Conservation (phyloP, 495 filamentous ascomycete species). For the Penicillium malachiteum region DNA sequence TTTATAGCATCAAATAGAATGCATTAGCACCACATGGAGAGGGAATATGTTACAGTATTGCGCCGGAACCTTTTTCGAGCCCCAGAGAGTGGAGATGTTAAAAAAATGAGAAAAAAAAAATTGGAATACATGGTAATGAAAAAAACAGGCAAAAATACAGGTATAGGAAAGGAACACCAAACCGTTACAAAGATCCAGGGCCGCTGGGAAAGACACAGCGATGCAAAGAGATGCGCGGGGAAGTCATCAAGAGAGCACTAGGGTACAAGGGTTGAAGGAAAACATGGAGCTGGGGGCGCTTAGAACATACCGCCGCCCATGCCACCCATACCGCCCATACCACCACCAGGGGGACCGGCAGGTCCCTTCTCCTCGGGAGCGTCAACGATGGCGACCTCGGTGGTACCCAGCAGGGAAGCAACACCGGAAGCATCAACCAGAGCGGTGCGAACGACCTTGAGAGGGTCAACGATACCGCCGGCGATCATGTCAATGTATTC, state of each 20-base stretch:
- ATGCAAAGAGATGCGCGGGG: slow-evolving; percentile 45
- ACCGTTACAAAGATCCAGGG: slow-evolving; percentile 29
- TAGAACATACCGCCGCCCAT: slow-evolving; percentile 54
- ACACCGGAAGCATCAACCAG: slow-evolving; percentile 94
- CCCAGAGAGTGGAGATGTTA: slow-evolving; percentile 25
- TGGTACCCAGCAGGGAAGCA: slow-evolving; percentile 94
- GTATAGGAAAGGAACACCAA: slow-evolving; percentile 31
- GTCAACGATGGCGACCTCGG: slow-evolving; percentile 95
- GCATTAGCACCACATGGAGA: slow-evolving; percentile 21
- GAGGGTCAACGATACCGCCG: slow-evolving; percentile 93
- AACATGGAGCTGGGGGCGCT: slow-evolving; percentile 14
- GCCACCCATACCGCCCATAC: slow-evolving; percentile 72
- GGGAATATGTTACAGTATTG: slow-evolving; percentile 31
- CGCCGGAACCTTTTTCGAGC: slow-evolving; percentile 27
- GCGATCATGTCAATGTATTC: slow-evolving; percentile 99
- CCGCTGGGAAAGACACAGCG: slow-evolving; percentile 34
- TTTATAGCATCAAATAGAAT: slow-evolving; percentile 14
- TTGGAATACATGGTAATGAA: not conserved
- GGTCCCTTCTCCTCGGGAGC: slow-evolving; percentile 87
- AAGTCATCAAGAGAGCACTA: slow-evolving; percentile 20
- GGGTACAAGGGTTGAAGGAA: slow-evolving; percentile 4
- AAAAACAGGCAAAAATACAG: slow-evolving; percentile 26
- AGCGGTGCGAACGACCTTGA: slow-evolving; percentile 98
- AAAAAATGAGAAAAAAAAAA: slow-evolving; percentile 12
- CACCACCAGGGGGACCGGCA: slow-evolving; percentile 60